Evolutionary conservation across 768 basidiomycete species (phyloP).

Genomic region (Mycena chlorophos): DNA sequence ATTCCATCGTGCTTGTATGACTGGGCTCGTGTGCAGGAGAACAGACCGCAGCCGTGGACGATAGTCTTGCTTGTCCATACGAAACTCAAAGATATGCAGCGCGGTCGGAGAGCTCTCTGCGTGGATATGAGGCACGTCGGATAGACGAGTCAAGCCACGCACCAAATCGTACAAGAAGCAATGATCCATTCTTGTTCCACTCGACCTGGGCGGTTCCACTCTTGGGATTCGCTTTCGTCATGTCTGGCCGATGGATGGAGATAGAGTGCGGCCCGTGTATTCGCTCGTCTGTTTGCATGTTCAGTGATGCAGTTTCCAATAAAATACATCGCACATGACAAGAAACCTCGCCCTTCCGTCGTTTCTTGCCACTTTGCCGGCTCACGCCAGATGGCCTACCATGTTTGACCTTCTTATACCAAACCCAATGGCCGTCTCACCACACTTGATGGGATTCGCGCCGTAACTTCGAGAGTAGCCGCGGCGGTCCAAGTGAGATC

Average conservation of each 20-base stretch:
- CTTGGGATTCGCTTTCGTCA: constrained; percentile 63
- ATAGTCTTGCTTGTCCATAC: constrained; percentile 56
- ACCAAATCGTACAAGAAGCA: constrained; percentile 78
- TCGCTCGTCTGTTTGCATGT: constrained; percentile 57
- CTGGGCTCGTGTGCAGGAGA: constrained; percentile 61
- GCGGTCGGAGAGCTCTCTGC: constrained; percentile 63
- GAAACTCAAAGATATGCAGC: constrained; percentile 73
- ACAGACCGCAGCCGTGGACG: constrained; percentile 64
- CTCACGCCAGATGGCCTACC: constrained; percentile 82
- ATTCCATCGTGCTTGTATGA: constrained; percentile 77
- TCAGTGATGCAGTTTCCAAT: not conserved
- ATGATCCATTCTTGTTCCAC: constrained; percentile 77
- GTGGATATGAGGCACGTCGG: constrained; percentile 1
- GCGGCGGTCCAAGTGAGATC: constrained; percentile 76
- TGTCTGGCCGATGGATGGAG: constrained; percentile 50
- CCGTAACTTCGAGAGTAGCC: constrained; percentile 59
- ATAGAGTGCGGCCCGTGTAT: constrained; percentile 58
- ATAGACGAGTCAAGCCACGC: constrained; percentile 17
- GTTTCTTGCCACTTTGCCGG: constrained; percentile 81
- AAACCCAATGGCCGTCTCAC: constrained; percentile 41
- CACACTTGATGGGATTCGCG: constrained; percentile 53
- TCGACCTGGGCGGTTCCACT: constrained; percentile 71
- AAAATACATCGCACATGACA: constrained; percentile 62
- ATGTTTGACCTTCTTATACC: constrained; percentile 2
- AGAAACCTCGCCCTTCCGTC: constrained; percentile 81